Evolutionary conservation across 2,329 filamentous ascomycete genomes (phyloP).

Genomic region (Parascedosporium putredinis): DNA sequence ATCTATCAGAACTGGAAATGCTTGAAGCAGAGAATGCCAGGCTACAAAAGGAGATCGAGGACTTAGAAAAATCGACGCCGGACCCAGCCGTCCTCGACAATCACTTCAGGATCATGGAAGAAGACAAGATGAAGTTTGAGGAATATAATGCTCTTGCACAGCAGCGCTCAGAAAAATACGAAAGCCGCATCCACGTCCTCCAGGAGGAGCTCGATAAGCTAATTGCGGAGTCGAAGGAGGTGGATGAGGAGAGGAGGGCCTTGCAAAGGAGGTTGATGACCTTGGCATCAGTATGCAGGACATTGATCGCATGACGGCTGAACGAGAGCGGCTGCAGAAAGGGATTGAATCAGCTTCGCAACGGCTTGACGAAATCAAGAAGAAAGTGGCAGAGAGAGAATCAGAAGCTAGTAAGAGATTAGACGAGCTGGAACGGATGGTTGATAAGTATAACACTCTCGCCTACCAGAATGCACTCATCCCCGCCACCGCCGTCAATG

Average conservation of each 20-base stretch:
- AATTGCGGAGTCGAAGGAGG: constrained; percentile 61
- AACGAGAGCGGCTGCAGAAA: constrained; percentile 86
- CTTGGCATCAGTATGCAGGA: constrained; percentile 95
- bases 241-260: constrained; percentile 68
- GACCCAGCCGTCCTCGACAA: constrained; percentile 77
- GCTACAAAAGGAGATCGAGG: constrained; percentile 76
- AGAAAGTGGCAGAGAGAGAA: constrained; percentile 75
- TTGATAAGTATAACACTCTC: constrained; percentile 86
- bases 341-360: constrained; percentile 67
- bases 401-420: constrained; percentile 74
- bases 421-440: constrained; percentile 81
- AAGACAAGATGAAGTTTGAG: constrained; percentile 91
- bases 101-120: constrained; percentile 85
- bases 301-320: constrained; percentile 97
- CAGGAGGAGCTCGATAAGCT: constrained; percentile 78
- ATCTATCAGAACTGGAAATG: constrained; percentile 71
- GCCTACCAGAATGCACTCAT: constrained; percentile 92
- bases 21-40: constrained; percentile 79
- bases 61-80: constrained; percentile 76
- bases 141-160: constrained; percentile 82
- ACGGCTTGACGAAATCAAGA: constrained; percentile 77
- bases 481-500: constrained; percentile 72
- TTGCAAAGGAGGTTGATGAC: constrained; percentile 83
- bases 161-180: constrained; percentile 81
- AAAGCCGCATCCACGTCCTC: constrained; percentile 68